A percentile compares a stretch with the other conserved stretches of the same genome.
Conservation (phyloP, 2,329 filamentous ascomycete genomes). For the Aspergillus transmontanensis region DNA sequence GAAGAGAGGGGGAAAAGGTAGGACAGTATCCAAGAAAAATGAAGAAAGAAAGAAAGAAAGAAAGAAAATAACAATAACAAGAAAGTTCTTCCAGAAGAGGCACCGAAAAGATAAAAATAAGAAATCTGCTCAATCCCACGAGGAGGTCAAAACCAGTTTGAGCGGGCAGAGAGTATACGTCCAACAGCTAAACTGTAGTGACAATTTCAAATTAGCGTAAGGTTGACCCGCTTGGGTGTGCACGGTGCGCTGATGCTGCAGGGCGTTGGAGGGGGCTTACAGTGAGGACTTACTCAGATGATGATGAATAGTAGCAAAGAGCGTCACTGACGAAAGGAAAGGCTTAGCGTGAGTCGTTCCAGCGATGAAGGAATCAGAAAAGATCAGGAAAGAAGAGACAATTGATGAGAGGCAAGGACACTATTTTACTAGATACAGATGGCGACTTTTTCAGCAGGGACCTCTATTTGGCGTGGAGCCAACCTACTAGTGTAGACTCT, state of each 20-base stretch:
- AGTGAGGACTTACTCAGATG: not conserved
- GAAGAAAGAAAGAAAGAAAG: conserved; percentile 9
- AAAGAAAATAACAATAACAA: not conserved
- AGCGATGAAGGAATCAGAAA: not conserved
- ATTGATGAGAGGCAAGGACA: conserved; percentile 3
- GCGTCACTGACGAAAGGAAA: conserved; percentile 5
- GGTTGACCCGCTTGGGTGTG: conserved; percentile 20
- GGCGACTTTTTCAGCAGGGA: conserved; percentile 20
- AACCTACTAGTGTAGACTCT: conserved; percentile 6
- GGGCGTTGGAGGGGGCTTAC: not conserved
- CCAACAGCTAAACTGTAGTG: conserved; percentile 8
- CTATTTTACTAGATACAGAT: conserved; percentile 23
- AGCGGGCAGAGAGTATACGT: conserved; percentile 6
- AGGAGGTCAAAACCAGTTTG: conserved; percentile 11
- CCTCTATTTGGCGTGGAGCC: conserved; percentile 16
- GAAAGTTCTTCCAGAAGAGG: conserved; percentile 21
- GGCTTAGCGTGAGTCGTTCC: not conserved
- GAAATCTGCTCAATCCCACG: conserved; percentile 13
- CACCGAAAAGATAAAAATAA: conserved; percentile 6
- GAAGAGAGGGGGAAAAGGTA: not conserved
- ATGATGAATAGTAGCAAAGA: conserved; percentile 1
- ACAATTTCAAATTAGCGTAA: conserved; percentile 13
- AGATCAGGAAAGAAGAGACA: not conserved
- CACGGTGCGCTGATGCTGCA: conserved; percentile 18
- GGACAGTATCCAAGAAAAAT: not conserved